Evolutionary conservation across 2,329 filamentous ascomycete genomes (phyloP), one percentile per base, ranked within the genome.

Genomic region (Monosporascus sp.): DNA sequence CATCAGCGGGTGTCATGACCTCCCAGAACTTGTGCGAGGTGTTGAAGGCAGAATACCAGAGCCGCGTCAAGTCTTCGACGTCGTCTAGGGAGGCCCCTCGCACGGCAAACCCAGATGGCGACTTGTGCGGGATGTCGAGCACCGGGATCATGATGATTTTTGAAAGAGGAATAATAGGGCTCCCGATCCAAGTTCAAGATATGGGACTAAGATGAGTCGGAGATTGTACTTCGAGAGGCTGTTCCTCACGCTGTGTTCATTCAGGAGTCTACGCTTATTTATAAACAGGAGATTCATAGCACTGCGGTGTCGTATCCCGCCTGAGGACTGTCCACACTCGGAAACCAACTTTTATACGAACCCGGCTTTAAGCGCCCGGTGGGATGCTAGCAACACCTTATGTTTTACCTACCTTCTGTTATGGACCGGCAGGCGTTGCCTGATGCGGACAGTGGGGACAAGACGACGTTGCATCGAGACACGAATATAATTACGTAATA

Each of bases 21-120:
- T 52, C 24, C 40, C 51, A 57, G 20, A 59, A 52, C 19, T 34
- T 20, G 19, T 59, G 52, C 14, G 52, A 49, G 20, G 48, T 27
- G 24, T 59, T 52, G 40, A 59, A 59, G 5, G 56, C 44, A 11
- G 54, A 46, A 40, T 56, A 57, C 56, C 56, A 59, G 26, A 59
- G 40, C 31, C 40, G 22, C 6, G 53, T 58, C 7, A 58, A 20
- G 19, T 47, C 36, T 19, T 27, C 46, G 22, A 50, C 51, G n/a
- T 58, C 56, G 6, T n/a, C 38, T 16, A 53, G 20, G 17, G 48
- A 37, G 9, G 56, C 56, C 7, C 56, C 49, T 20, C 53, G 48
- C 11, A 58, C 44, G 9, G 38, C 51, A 31, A 58, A 58, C 9
- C 56, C 53, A 3, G 49, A 37, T 17, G 56, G 53, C 1, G 51